A percentile compares a stretch with the other conserved stretches of the same genome.
These are phyloP conservation scores for Rhizophora apiculata DNA, from an alignment of 345 rosid species.

Conservation along the genomic window DNA sequence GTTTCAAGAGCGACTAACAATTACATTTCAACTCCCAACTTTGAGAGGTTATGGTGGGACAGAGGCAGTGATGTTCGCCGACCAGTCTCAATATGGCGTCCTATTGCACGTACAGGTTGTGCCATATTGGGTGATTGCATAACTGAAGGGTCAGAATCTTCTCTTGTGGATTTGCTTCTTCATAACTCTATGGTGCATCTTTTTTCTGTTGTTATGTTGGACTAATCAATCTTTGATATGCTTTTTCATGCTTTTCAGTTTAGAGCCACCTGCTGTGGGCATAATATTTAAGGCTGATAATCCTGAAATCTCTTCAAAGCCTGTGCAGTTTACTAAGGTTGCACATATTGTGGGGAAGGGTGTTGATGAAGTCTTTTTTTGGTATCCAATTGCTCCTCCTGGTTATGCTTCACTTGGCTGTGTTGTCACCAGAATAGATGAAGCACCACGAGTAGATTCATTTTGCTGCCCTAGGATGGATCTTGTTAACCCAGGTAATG, in stretches of 20 bases:
- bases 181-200: not conserved
- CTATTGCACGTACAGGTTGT: conserved; percentile 67
- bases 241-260: conserved; percentile 44
- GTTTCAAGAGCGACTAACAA: conserved; percentile 60
- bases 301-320: conserved; percentile 80
- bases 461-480: conserved; percentile 94
- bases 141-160: conserved; percentile 73
- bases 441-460: conserved; percentile 56
- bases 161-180: conserved; percentile 13
- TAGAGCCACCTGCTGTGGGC: conserved; percentile 91
- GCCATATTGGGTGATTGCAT: conserved; percentile 89
- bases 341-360: conserved; percentile 87
- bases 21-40: conserved; percentile 75
- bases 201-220: conserved; percentile 8
- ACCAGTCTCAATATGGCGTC: conserved; percentile 95
- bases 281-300: conserved; percentile 70
- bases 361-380: conserved; percentile 80
- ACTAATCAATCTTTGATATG: conserved; percentile 18
- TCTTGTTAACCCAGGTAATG: conserved; percentile 81
- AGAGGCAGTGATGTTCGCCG: conserved; percentile 85
- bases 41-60: conserved; percentile 99
- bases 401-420: conserved; percentile 96
- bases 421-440: conserved; percentile 71
- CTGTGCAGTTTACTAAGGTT: conserved; percentile 81
- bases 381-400: conserved; percentile 97